Evolutionary conservation across 306 rosid genomes (phyloP).

Genomic region (Oxytropis ochrocephala): DNA sequence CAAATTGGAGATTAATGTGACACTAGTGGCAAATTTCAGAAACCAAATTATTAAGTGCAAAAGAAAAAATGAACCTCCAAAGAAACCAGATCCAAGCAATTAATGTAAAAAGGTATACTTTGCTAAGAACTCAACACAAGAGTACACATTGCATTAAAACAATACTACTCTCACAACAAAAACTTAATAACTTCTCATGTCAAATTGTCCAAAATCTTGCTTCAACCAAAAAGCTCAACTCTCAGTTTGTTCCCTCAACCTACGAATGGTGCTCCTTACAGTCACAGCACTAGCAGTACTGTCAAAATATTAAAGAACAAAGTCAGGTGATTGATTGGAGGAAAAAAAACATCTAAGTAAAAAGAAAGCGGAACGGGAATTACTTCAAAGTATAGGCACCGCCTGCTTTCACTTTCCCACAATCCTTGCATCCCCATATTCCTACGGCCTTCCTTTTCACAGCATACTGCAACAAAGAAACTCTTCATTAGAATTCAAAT

Average conservation of each 20-base stretch:
- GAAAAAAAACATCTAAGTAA: background rate
- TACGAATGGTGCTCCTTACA: conserved; percentile 71
- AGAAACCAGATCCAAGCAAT: background rate
- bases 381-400: conserved; percentile 87
- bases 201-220: conserved; percentile 1
- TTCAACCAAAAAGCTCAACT: conserved; percentile 29
- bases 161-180: background rate
- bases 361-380: background rate
- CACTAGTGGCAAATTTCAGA: too few relatives aligned
- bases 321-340: background rate
- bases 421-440: conserved; percentile 91
- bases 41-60: background rate
- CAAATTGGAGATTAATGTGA: too few relatives aligned
- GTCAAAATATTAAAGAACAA: conserved; percentile 14
- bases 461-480: conserved; percentile 48
- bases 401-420: conserved; percentile 83
- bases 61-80: background rate
- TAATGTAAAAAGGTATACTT: background rate
- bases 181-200: background rate
- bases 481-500: background rate
- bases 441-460: conserved; percentile 90
- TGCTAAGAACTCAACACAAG: background rate
- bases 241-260: conserved; percentile 86
- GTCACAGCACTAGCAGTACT: conserved; percentile 82
- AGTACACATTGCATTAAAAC: background rate